These are phyloP conservation scores for Oldenlandia corymbosa DNA, from an alignment of 257 asterid genomes.

Conservation along the genomic window DNA sequence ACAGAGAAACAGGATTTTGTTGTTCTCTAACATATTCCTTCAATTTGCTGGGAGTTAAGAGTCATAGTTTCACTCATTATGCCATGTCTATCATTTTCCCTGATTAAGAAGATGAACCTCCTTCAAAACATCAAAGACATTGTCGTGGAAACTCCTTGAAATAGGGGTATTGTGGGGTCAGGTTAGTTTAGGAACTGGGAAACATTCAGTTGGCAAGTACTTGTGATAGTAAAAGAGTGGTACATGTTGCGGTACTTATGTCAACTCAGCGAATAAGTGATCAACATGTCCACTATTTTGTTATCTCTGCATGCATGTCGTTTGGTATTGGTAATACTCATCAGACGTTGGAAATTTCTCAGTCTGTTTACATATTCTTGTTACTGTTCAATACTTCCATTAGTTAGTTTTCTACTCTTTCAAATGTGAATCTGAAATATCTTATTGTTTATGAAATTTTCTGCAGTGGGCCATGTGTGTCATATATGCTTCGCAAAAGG, in stretches of 20 bases:
- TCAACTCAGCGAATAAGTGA: slow-evolving; percentile 1
- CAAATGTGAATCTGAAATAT: not conserved
- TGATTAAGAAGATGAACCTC: not conserved
- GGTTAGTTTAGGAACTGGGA: not conserved
- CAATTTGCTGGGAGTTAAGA: not conserved
- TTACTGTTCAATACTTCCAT: not conserved
- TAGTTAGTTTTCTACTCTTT: not conserved
- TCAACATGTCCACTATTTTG: not conserved
- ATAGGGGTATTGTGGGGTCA: not conserved
- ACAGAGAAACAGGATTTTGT: no score
- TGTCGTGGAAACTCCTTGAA: not conserved
- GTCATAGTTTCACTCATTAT: not conserved
- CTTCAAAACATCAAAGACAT: not conserved
- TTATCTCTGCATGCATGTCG: slow-evolving; percentile 1
- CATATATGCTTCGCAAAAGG: slow-evolving; percentile 92
- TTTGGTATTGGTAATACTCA: not conserved
- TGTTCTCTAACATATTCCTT: not conserved
- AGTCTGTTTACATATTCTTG: not conserved
- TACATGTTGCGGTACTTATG: not conserved
- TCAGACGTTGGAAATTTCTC: not conserved
- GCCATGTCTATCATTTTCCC: no score
- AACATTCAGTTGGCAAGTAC: not conserved
- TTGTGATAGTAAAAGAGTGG: not conserved
- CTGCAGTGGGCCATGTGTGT: slow-evolving; percentile 88
- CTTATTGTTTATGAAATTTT: not conserved